Base-by-base conservation (phyloP, 192 early-diverging fungal species). In the Coemansia sp. region DNA sequence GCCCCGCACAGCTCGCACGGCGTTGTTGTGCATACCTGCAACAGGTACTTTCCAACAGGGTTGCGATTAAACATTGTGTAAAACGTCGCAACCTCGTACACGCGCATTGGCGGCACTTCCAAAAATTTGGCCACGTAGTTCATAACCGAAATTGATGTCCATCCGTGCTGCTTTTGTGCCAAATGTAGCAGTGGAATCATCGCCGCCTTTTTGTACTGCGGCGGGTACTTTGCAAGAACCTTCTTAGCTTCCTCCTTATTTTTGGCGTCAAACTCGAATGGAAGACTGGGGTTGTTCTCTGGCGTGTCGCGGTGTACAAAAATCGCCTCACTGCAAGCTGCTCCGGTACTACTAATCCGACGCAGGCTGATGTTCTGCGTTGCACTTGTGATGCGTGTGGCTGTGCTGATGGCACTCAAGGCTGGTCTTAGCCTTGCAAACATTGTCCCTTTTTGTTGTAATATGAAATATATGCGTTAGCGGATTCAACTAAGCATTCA, bases 1-100 rank as follows among this genome's bases (percentile, higher is more conserved):
- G 96, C 86, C 36, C 96, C 95, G 80, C 97, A 96, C 50, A 98
- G 87, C 84, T 96, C 88, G 79, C 97, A 99, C 20, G 97, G 97
- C 25, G 96, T 96, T 10, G 97, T 99, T 21, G 96, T 98, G 87
- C 97, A 99, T 52, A 99, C 85, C 83, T 99, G 97, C 68, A 99
- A 75, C 74, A 99, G 97, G 86, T 97, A 96, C 80, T 98, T 99
- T 65, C 97, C 97, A 52, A 97, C 92, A n/a, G 97, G 97, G 63
- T 92, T 90, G 72, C 94, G 87, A 87, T 98, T 98, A 85, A 93
- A 99, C 97, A 99, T 99, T 60, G 97, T 99, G 75, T 99, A 99
- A 82, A 99, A 99, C 30, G 96, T 98, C n/a, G 97, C 97, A 21
- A 99, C 97, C 76, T 99, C 96, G 85, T 98, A 98, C 53, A 99